Base-by-base conservation (phyloP, 805 yeast species). In the Lipomyces sp. region DNA sequence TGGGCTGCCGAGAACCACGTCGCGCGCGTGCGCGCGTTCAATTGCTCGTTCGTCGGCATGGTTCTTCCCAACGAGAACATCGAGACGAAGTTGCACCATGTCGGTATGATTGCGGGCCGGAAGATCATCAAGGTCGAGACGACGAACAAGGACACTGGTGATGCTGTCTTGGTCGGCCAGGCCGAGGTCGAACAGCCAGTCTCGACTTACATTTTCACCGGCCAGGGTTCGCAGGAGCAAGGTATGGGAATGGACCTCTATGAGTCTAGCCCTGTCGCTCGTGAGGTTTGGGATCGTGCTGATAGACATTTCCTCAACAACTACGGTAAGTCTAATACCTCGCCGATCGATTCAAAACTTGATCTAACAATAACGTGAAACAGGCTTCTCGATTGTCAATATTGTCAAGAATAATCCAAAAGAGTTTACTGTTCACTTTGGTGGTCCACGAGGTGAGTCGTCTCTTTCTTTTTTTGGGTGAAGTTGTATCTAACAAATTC, bases 181-280 rank as follows among this genome's bases (percentile, higher is more conserved):
- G 99, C 99, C 64, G 99, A 95, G 83, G 93, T 96, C 75, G 98
- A 95, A 75, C 99, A 95, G 82, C 99, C 99, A 42, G 90, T 89
- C 62, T 90, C 98, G 55, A 90, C 99, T 29, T 95, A 90, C 78
- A 97, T 95, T 65, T 95, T 96, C 82, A 95, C 99, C 72, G 99
- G 99, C 77, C 99, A 95, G 84, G 99, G 99, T 80, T 94, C 99
- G 68, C 99, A 95, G 82, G 99, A 96, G 80, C 99, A 96, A 83
- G 98, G 98, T 79, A 95, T 95, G 99, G 99, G 99, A 85, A 95
- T 95, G 99, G 99, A 95, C 80, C 85, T 95, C 77, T 95, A 95
- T 80, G 88, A 87, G 72, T 84, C 90, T 53, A 90, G 97, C 60
- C 92, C 86, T 37, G 97, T 95, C 78, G 99, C 99, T 62, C 87